Evolutionary conservation across 1,139 yeast genomes (phyloP).

Genomic region (Lodderomyces metapsilosis): DNA sequence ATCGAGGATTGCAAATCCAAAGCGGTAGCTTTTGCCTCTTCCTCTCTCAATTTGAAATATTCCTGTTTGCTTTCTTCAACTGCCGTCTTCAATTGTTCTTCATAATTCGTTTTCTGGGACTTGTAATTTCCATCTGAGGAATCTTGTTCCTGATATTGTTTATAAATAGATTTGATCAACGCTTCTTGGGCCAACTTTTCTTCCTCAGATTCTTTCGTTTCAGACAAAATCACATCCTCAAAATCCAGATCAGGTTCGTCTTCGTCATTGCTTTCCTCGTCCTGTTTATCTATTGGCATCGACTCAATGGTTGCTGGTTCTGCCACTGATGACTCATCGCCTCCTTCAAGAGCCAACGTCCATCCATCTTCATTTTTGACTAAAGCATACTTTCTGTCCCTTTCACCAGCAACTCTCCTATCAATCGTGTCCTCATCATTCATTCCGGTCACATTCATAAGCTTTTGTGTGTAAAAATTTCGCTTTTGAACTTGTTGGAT

Average conservation of each 20-base stretch:
- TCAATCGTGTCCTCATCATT: conserved; percentile 55
- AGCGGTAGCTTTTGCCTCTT: conserved; percentile 15
- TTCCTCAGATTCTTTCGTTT: conserved; percentile 24
- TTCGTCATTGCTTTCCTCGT: not conserved
- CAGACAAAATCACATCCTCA: conserved; percentile 55
- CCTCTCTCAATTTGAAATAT: conserved; percentile 18
- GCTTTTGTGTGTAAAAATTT: conserved; percentile 81
- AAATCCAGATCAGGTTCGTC: conserved; percentile 50
- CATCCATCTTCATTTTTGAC: conserved; percentile 82
- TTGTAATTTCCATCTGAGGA: not conserved
- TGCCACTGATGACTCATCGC: conserved; percentile 40
- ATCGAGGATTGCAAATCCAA: not conserved
- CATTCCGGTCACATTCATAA: conserved; percentile 84
- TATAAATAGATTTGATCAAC: conserved; percentile 38
- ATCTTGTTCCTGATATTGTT: conserved; percentile 18
- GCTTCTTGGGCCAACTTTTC: conserved; percentile 34
- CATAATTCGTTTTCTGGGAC: conserved; percentile 11
- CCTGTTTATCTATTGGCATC: not conserved
- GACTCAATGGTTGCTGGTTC: conserved; percentile 35
- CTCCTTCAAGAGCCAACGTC: conserved; percentile 63
- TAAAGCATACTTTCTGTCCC: conserved; percentile 72
- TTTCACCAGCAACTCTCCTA: conserved; percentile 81
- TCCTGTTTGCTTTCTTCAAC: conserved; percentile 47
- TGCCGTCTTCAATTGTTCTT: conserved; percentile 44
- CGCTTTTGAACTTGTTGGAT: conserved; percentile 90